These are phyloP conservation scores for Apostasia shenzhenica DNA, from an alignment of 106 monocot species.

Conservation along the genomic window DNA sequence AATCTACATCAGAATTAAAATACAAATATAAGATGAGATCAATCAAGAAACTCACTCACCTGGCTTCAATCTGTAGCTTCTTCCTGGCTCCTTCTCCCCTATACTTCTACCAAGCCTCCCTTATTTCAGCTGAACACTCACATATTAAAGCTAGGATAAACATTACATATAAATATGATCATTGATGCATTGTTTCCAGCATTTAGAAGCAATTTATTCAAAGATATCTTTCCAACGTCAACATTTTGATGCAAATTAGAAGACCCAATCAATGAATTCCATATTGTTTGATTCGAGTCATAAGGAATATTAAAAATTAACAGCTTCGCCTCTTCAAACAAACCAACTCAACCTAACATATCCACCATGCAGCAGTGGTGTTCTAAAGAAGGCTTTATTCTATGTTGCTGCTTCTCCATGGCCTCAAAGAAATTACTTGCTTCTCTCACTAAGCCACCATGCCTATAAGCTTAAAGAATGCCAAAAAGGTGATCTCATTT, in stretches of 20 bases:
- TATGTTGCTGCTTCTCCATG: constrained; percentile 22
- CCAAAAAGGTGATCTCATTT: constrained; percentile 59
- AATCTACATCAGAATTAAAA: too few species aligned
- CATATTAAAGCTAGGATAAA: constrained; percentile 42
- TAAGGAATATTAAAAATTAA: constrained; percentile 39
- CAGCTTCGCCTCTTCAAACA: constrained; percentile 30
- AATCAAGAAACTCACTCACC: too few species aligned
- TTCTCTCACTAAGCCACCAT: constrained; percentile 51
- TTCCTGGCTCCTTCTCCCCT: constrained; percentile 38
- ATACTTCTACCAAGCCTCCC: constrained; percentile 14
- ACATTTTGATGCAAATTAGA: constrained; percentile 12
- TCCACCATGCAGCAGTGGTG: constrained; percentile 64
- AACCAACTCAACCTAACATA: constrained; percentile 43
- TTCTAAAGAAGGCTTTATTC: constrained; percentile 35
- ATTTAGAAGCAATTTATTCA: not conserved
- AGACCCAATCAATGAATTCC: constrained; percentile 33
- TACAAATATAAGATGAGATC: too few species aligned
- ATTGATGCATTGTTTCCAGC: constrained; percentile 19
- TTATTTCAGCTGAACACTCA: constrained; percentile 26
- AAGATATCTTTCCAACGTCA: constrained; percentile 10
- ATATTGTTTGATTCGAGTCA: constrained; percentile 23
- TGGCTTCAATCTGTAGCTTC: constrained; percentile 41
- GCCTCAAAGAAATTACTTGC: constrained; percentile 33
- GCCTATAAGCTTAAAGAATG: constrained; percentile 67
- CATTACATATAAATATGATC: constrained; percentile 32